phyloP scores from a whole-genome alignment of 2,329 filamentous ascomycete genomes.

The Alternaria hordeiaustralica region DNA sequence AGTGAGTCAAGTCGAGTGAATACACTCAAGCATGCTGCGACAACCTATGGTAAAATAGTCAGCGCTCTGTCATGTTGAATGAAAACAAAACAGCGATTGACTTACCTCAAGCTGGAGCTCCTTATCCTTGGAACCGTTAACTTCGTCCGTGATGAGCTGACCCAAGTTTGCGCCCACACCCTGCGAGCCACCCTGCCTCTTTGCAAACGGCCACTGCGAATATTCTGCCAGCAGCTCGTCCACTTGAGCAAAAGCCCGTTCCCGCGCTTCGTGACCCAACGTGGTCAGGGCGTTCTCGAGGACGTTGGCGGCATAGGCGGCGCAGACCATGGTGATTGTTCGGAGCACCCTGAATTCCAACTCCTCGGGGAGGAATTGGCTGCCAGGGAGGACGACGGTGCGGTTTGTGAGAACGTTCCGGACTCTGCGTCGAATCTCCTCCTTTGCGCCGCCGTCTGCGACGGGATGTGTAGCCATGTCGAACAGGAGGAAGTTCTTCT shows the following conservation, averaged over 20 bases:
- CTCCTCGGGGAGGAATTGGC: conserved; percentile 90
- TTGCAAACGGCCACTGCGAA: conserved; percentile 95
- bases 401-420: conserved; percentile 91
- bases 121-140: conserved; percentile 86
- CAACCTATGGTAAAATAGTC: conserved; percentile 60
- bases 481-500: conserved; percentile 98
- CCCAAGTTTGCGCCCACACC: conserved; percentile 93
- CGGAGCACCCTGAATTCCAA: conserved; percentile 93
- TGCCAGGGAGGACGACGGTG: conserved; percentile 86
- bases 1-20: conserved; percentile 97
- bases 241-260: conserved; percentile 94
- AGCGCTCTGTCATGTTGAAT: conserved; percentile 18
- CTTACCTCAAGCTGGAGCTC: conserved; percentile 93
- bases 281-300: conserved; percentile 96
- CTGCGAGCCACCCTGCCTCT: conserved; percentile 74
- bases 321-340: conserved; percentile 95
- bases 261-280: conserved; percentile 89
- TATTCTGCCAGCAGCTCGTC: conserved; percentile 96
- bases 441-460: conserved; percentile 94
- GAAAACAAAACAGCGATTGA: conserved; percentile 4
- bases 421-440: conserved; percentile 92
- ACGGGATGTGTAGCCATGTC: conserved; percentile 99
- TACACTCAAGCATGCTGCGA: conserved; percentile 94
- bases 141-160: conserved; percentile 84
- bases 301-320: conserved; percentile 96